Evolutionary conservation across 345 rosid genomes (phyloP).

Genomic region (Eucalyptus leucophloia): DNA sequence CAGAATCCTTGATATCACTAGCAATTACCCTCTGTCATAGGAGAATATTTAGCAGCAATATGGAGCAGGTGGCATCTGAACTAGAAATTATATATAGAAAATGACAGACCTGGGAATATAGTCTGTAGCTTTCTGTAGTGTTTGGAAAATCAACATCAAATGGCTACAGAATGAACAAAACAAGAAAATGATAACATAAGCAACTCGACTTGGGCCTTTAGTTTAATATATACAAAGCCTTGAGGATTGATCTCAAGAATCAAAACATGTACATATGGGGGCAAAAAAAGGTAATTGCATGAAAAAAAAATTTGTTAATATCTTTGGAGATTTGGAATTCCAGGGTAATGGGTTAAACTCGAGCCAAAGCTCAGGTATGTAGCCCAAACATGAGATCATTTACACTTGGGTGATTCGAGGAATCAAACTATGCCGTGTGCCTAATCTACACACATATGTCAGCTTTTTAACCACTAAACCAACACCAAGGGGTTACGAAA

Average conservation of each 20-base stretch:
- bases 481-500: neutral
- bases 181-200: neutral
- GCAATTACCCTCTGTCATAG: slow-evolving; percentile 75
- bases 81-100: neutral
- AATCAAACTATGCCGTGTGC: neutral
- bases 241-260: neutral
- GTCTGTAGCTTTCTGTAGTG: slow-evolving; percentile 90
- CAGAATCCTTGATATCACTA: slow-evolving; percentile 93
- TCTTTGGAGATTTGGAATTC: neutral
- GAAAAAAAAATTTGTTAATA: neutral
- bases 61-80: neutral
- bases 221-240: neutral
- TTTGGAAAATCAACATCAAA: slow-evolving; percentile 59
- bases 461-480: neutral
- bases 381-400: neutral
- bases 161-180: neutral
- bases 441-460: neutral
- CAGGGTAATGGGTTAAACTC: neutral
- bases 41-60: slow-evolving; percentile 5
- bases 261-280: neutral
- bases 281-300: neutral
- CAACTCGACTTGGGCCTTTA: neutral
- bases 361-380: neutral
- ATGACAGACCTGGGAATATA: slow-evolving; percentile 73
- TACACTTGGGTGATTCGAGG: neutral